Evolutionary conservation across 1,284 basidiomycete species (phyloP), one percentile per base, ranked within the genome.

Genomic region (Coniferiporia sulphurascens): DNA sequence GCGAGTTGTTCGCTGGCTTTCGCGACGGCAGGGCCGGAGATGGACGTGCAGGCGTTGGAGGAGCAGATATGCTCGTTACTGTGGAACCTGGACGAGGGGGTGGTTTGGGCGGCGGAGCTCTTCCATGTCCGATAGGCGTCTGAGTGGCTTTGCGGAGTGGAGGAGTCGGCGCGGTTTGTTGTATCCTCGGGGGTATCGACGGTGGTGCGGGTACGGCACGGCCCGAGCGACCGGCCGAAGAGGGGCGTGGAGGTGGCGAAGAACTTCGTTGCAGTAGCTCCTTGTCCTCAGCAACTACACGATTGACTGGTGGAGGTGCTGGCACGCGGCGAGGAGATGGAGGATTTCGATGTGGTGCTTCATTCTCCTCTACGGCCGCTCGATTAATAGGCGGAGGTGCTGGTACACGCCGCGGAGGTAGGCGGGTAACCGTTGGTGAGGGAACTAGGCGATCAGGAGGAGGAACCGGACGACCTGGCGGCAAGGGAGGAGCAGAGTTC

Each of bases 371-470:
- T 22, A 68, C 67, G 43, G 67, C 66, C 12, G 66, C 53, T 10
- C 68, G 60, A 51, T 66, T 65, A 48, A 63, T 62, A 17, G 71
- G 68, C 17, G 67, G 61, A 17, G 73, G 73, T 6, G 66, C 65
- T 7, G 66, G 51, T 4, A 53, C 32, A 48, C 67, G 66, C 3
- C 61, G 60, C 13, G 63, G 52, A 45, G 60, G 65, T 22, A 68
- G 52, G 21, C 70, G 68, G n/a, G 67, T 61, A 32, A 66, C 56
- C 63, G 73, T 54, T 62, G 73, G 44, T 65, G 77, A 75, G 5
- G 76, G 76, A 3, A 76, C 74, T 21, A 67, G 67, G 32, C 78
- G 71, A 19, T 52, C 56, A 44, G 63, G 50, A 43, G 64, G 58
- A 19, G 65, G 59, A 55, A 61, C 50, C 38, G 63, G 56, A 6